phyloP scores from a whole-genome alignment of 768 basidiomycete species.

The Auricularia heimuer region DNA sequence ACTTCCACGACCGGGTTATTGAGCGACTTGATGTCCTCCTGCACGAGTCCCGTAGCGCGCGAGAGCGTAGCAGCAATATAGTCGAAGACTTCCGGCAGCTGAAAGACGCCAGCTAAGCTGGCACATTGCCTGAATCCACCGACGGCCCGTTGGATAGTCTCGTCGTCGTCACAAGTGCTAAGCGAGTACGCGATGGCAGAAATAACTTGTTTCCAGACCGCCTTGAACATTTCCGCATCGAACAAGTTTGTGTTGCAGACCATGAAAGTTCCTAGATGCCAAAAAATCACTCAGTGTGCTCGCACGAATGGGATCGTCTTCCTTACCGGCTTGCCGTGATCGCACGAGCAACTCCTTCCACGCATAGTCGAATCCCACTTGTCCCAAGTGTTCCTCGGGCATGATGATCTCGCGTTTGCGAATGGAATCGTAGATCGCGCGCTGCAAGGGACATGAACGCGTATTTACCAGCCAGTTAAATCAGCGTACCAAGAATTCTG shows the following conservation, averaged over 20 bases:
- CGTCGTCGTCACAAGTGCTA: conserved; percentile 93
- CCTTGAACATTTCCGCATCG: conserved; percentile 88
- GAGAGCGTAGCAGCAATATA: conserved; percentile 90
- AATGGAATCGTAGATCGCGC: conserved; percentile 88
- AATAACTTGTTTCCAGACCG: conserved; percentile 87
- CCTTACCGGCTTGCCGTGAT: conserved; percentile 63
- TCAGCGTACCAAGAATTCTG: conserved; percentile 67
- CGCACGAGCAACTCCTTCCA: conserved; percentile 92
- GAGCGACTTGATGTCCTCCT: conserved; percentile 61
- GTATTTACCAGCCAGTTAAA: background rate
- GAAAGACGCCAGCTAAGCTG: conserved; percentile 80
- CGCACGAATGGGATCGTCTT: conserved; percentile 2
- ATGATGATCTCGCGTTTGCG: conserved; percentile 90
- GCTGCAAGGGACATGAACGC: conserved; percentile 34
- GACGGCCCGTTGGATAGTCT: conserved; percentile 89
- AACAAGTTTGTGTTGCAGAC: conserved; percentile 71
- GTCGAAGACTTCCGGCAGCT: conserved; percentile 91
- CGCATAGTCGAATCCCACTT: conserved; percentile 95
- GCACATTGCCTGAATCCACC: conserved; percentile 97
- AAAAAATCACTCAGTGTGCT: conserved; percentile 1
- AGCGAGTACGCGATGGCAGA: conserved; percentile 95
- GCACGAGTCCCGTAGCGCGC: conserved; percentile 79
- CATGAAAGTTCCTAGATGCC: conserved; percentile 42
- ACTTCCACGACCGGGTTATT: conserved; percentile 83
- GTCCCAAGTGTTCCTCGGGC: conserved; percentile 95